Evolutionary conservation across 441 rosid species (phyloP).

Genomic region (Omphalea diandra): DNA sequence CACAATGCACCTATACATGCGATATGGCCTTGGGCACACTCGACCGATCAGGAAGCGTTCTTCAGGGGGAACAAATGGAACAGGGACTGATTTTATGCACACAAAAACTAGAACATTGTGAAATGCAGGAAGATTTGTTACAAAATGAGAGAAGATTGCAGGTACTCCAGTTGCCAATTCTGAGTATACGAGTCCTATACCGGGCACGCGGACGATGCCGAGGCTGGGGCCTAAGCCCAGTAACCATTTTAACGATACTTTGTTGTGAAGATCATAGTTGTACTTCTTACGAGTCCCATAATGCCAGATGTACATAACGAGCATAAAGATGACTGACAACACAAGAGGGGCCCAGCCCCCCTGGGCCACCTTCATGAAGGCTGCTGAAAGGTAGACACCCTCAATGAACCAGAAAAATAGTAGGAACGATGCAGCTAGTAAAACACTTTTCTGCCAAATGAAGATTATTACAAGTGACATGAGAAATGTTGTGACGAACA

Average conservation of each 20-base stretch:
- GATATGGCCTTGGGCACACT: too few relatives aligned
- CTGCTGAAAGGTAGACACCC: constrained; percentile 82
- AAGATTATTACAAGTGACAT: constrained; percentile 82
- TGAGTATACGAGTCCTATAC: constrained; percentile 87
- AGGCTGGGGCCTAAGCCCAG: constrained; percentile 93
- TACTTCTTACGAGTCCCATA: constrained; percentile 86
- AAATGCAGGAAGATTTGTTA: constrained; percentile 91
- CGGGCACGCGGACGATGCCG: constrained; percentile 92
- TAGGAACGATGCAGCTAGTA: constrained; percentile 59
- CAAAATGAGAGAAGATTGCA: constrained; percentile 89
- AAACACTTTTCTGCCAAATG: constrained; percentile 64
- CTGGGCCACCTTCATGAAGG: constrained; percentile 67
- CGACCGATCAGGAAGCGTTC: too few relatives aligned
- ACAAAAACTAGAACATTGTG: constrained; percentile 85
- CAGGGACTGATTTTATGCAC: constrained; percentile 93
- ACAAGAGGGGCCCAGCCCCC: constrained; percentile 95
- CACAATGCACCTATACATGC: too few relatives aligned
- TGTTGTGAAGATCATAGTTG: constrained; percentile 85
- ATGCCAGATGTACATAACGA: constrained; percentile 86
- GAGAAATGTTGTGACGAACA: constrained; percentile 82
- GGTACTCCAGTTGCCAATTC: constrained; percentile 93
- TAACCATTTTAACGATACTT: constrained; percentile 85
- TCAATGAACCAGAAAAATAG: constrained; percentile 68
- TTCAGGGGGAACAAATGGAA: too few relatives aligned
- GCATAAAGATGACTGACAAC: constrained; percentile 61